Evolutionary conservation across 2,329 filamentous ascomycete genomes (phyloP), one percentile per base, ranked within the genome.

Genomic region (Apiospora rasikravindrae): DNA sequence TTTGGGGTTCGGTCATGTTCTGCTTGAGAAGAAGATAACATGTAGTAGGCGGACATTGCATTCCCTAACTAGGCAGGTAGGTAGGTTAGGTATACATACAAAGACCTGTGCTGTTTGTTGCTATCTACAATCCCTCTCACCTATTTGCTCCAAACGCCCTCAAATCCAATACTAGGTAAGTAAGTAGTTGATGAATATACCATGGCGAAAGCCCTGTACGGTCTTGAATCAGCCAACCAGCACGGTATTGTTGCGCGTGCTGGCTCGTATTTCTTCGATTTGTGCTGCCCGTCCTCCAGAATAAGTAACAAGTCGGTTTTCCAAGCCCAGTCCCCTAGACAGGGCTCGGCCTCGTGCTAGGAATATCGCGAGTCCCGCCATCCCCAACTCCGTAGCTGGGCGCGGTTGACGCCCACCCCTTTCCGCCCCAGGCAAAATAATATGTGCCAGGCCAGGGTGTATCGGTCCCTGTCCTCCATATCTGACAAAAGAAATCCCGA

Each of bases 401-500:
- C 29, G 53, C 29, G 53, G 29, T 61, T 61, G 53, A 61, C 29
- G 53, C 16, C 53, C 29, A 26, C 29, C 29, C 29, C 53, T n/a
- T 19, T 51, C 24, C 11, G 47, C 22, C 47, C n/a, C n/a, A 51
- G 49, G 49, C 49, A 26, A 24, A 14, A 2, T 24, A 26, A 11
- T 24, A 51, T 51, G n/a, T 51, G 49, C 49, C 49, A 51, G n/a
- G 49, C n/a, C 49, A 51, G n/a, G n/a, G n/a, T 14, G 49, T 37
- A 13, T 10, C 53, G 7, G 10, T 37, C 53, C 33, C 57, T 40
- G 10, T 64, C 24, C 57, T 64, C 57, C 57, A 40, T n/a, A 40
- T n/a, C 2, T 64, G 22, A 69, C 67, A 69, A 49, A 49, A 49
- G 67, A 69, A 40, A 64, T 24, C 57, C 57, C 57, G n/a, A 40